Base-by-base conservation (phyloP, 2,329 filamentous ascomycete genomes). In the Colletotrichum paranaense region DNA sequence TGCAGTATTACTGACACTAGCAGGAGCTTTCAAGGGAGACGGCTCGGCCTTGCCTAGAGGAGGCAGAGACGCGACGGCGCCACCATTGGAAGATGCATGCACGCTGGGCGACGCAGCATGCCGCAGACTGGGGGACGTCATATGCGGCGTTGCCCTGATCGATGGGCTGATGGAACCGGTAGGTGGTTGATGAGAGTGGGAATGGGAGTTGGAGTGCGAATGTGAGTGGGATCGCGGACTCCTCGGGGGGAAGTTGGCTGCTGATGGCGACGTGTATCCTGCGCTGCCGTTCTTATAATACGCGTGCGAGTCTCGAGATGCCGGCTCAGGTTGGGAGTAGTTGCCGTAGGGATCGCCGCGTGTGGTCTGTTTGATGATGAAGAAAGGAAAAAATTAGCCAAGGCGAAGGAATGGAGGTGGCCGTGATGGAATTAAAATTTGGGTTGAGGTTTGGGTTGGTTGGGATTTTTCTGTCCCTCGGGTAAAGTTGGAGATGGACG, bases 261-360 rank as follows among this genome's bases (percentile, higher is more conserved):
- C 79, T 52, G 85, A 81, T 46, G 88, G 87, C 59, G 88, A 89
- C 64, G 84, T 84, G 79, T 88, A 87, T 77, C 80, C 80, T 28
- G 46, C 35, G 35, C 28, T 60, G 74, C 83, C 82, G 83, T 86
- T 87, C 80, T 86, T 86, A 76, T 89, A 90, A 59, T 86, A 78
- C 38, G 80, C 72, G 64, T 81, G 79, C 70, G 79, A 83, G 56
- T 86, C 79, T 67, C 66, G 80, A 74, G 80, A 78, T 26, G 82
- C 77, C 62, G 80, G 75, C 75, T 81, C 78, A 55, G 85, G 73
- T 75, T 82, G 81, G 60, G 85, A 79, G 79, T 89, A 88, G 53
- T 67, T 74, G 68, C 79, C 81, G 82, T 89, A 89, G 38, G 85
- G 79, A 76, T 90, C 88, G 79, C 85, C 88, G 79, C 85, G 88